phyloP scores from a whole-genome alignment of 2,329 filamentous ascomycete genomes.

The Akanthomyces muscarius region DNA sequence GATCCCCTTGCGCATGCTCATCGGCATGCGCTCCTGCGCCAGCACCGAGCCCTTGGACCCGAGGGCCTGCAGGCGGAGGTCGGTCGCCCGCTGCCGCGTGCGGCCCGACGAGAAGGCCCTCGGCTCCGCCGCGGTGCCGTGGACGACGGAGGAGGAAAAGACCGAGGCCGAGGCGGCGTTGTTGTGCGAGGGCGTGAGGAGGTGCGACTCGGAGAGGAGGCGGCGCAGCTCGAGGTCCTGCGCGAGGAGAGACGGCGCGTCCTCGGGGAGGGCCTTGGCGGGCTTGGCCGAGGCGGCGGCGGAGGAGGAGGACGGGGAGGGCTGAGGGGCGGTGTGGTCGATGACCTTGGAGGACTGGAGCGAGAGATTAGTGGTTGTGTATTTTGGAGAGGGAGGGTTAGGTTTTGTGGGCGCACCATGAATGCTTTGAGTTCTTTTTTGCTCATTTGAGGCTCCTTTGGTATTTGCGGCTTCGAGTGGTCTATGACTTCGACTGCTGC shows the following conservation, averaged over 20 bases:
- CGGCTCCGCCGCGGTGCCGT: conserved; percentile 34
- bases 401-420: conserved; percentile 49
- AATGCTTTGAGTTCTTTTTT: conserved; percentile 74
- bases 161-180: conserved; percentile 44
- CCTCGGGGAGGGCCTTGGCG: conserved; percentile 44
- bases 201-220: conserved; percentile 85
- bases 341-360: conserved; percentile 36
- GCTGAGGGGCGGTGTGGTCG: conserved; percentile 42
- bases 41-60: conserved; percentile 74
- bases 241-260: conserved; percentile 68
- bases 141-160: conserved; percentile 37
- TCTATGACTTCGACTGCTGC: conserved; percentile 57
- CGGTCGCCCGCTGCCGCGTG: conserved; percentile 74
- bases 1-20: conserved; percentile 84
- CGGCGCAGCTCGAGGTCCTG: conserved; percentile 91
- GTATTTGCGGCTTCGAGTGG: conserved; percentile 43
- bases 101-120: conserved; percentile 56
- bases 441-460: conserved; percentile 45
- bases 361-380: conserved; percentile 15
- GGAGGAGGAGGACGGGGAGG: conserved; percentile 24
- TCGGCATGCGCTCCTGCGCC: conserved; percentile 82
- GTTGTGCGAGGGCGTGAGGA: conserved; percentile 54
- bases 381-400: background rate
- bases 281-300: conserved; percentile 24
- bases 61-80: conserved; percentile 76